Evolutionary conservation across 108 stramenopile genomes (phyloP), one percentile per base, ranked within the genome.

Genomic region (Cyclotella baltica): DNA sequence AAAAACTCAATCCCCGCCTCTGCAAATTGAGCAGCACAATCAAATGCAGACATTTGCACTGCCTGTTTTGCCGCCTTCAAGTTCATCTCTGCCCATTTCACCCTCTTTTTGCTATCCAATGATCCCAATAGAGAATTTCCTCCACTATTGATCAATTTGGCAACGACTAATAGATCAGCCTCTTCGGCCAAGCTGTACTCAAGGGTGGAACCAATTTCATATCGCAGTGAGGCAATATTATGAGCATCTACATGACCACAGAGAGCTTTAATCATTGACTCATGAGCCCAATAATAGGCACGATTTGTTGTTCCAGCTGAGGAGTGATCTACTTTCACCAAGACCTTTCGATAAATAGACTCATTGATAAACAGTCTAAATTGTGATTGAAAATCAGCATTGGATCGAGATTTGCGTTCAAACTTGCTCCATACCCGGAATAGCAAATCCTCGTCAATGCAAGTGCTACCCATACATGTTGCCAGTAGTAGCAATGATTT

Each of bases 151-250:
- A 51, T 13, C 27, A 67, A 52, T 8, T 51, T 67, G 25, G 67
- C 48, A 30, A 51, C 25, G 3, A 52, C 4, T 11, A 67, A 67
- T 15, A 67, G 10, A 16, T 51, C 63, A n/a, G 37, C 63, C 35
- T 65, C 18, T 30, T 28, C 50, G 29, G 46, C 5, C 4, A 33
- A 51, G 18, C 16, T 18, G 4, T 50, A 19, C 51, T 30, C 47
- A 48, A 67, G 67, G 5, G 67, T 67, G 20, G 67, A 28, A 51
- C 67, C 67, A 16, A 67, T 52, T 67, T 67, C 67, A 23, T 51
- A 67, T 13, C 67, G 46, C 48, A 67, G 20, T 18, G 67, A 13
- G 29, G 27, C 47, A 13, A 67, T 30, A 22, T 50, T 28, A 3
- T 67, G 48, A 9, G 47, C 6, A 33, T 25, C 48, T 8, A 51